Evolutionary conservation across 441 rosid genomes (phyloP), one percentile per base, ranked within the genome.

Genomic region (Populus hybrid): DNA sequence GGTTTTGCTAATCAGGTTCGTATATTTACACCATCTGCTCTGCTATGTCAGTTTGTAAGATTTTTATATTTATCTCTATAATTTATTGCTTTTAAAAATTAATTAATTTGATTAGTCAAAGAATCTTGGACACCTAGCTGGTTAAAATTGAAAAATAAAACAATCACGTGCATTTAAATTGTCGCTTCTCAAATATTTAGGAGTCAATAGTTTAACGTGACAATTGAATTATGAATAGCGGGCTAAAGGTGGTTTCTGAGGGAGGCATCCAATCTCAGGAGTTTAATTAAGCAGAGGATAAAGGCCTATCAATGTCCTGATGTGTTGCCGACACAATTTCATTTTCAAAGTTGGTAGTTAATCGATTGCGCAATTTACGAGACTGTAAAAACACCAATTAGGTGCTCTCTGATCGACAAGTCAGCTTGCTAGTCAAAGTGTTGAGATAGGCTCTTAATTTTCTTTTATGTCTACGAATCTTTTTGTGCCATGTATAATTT

Each of bases 1-100:
- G 98, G 98, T 16, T 95, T 95, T 11, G 98, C 94, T 57, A 95
- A 95, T 80, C 98, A 94, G 91, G 92, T 91, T 63, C 66, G 66
- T 63, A 46, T 46, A 40, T 40, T 40, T 40, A 46, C 57, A 46
- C 57, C 57, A 46, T 5, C 57, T 14, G 7, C 18, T 11, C 18
- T 46, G 19, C 57, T 14, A 14, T 12, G 18, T 46, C 57, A 12
- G 57, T 46, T 46, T 46, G 57, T 14, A 46, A 14, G 18, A 5
- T 36, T 35, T 34, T 32, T 28, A 21, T 70, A 12, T 26, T 24
- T 14, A 7, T 26, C 7, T n/a, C 72, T 66, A 35, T 38, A 21
- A 19, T 10, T 50, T 32, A 40, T 66, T 32, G 63, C n/a, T 50
- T 26, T 40, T 70, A 1, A 36, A 9, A 23, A 5, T 9, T 63